These are phyloP conservation scores for Tuber calosporum DNA, from an alignment of 495 filamentous ascomycete genomes.

Conservation along the genomic window DNA sequence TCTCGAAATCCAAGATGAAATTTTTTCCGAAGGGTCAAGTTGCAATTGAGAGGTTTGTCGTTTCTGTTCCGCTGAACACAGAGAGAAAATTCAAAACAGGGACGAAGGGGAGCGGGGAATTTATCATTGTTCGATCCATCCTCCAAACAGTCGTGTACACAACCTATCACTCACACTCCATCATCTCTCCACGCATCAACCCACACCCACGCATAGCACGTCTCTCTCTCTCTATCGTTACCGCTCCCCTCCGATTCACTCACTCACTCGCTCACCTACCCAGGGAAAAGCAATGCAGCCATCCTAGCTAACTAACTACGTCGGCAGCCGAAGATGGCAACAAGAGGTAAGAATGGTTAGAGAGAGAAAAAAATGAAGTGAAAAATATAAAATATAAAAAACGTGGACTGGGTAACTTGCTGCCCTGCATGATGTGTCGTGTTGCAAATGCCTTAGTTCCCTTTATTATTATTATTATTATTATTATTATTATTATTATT, in stretches of 20 bases:
- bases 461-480: background rate
- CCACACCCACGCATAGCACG: background rate
- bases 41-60: background rate
- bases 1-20: background rate
- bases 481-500: background rate
- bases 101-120: background rate
- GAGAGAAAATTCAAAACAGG: background rate
- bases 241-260: background rate
- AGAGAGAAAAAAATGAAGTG: background rate
- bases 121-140: background rate
- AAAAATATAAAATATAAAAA: background rate
- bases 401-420: background rate
- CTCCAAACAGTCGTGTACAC: background rate
- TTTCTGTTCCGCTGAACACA: background rate
- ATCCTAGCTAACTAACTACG: constrained; percentile 4
- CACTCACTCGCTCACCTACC: background rate
- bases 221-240: background rate
- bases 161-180: background rate
- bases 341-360: background rate
- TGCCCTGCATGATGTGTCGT: background rate
- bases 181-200: background rate
- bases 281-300: background rate
- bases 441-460: background rate
- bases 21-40: background rate
- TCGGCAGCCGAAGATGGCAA: background rate